Base-by-base conservation (phyloP, 352 stramenopile species). In the Phytophthora sansomeana region DNA sequence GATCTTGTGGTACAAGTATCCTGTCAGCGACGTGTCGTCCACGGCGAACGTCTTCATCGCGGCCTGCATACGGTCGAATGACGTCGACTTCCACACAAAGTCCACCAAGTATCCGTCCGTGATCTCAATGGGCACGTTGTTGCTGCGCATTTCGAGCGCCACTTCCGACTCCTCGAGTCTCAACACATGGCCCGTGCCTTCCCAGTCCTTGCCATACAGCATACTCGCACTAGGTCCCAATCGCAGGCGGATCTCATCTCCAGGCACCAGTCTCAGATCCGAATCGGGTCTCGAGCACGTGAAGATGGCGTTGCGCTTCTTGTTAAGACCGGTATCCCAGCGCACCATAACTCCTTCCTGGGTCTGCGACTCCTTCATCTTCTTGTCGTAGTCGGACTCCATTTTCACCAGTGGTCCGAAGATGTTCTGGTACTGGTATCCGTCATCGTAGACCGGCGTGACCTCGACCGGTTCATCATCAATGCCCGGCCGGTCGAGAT, bases 381-480 rank as follows among this genome's bases (percentile, higher is more conserved):
- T 97, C 74, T 98, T 98, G 84, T 99, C 98, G 63, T 99, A 99
- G 80, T 99, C 97, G 5, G 97, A 98, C 82, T 99, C 98, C 78
- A 99, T 97, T 78, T 99, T 99, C n/a, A 99, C 97, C 10, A 99
- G 76, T 10, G 98, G 98, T 5, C 94, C 97, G 61, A 99, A 93
- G 46, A 99, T 94, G 79, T 99, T 99, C 78, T 99, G 97, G 83
- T 99, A 99, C 82, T 99, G 97, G 75, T 99, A 99, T 24, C 97
- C 98, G 73, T 99, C 97, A 56, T 99, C 96, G 72, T 99, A 99
- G 32, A 91, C 89, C 16, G 94, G 68, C 30, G 93, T 67, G 0
- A 99, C 97, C 1, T 90, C 77, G 14, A 85, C 80, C 0, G 91
- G 87, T 46, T 96, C 90, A 36, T 97, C 89, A 30, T 98, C 90